phyloP scores from a whole-genome alignment of 2,329 filamentous ascomycete genomes.

The Ophiostoma quercus region DNA sequence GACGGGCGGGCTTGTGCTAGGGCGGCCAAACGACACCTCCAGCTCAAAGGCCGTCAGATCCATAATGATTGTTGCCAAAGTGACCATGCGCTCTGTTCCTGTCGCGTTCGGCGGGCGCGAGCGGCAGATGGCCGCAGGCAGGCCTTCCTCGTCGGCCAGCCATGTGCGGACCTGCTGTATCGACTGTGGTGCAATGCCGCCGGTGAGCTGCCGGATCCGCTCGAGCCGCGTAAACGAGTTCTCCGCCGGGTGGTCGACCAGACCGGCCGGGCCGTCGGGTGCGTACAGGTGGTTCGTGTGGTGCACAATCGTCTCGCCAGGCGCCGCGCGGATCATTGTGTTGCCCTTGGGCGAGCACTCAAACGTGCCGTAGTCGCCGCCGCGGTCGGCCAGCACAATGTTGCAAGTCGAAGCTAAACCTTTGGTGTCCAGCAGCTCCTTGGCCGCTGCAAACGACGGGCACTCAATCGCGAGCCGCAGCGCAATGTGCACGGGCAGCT shows the following conservation, averaged over 20 bases:
- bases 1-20: background rate
- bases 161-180: constrained; percentile 10
- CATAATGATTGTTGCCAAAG: constrained; percentile 21
- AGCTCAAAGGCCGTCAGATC: constrained; percentile 17
- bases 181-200: background rate
- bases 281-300: constrained; percentile 21
- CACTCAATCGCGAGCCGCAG: constrained; percentile 11
- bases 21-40: constrained; percentile 21
- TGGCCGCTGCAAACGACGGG: constrained; percentile 2
- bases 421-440: background rate
- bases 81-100: constrained; percentile 21
- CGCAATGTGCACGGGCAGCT: constrained; percentile 21
- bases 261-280: background rate
- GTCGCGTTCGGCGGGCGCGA: background rate
- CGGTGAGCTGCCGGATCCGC: constrained; percentile 14
- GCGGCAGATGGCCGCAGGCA: constrained; percentile 19
- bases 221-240: constrained; percentile 19
- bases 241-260: constrained; percentile 16
- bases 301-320: background rate
- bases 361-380: constrained; percentile 8
- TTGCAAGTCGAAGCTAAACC: constrained; percentile 16
- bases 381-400: constrained; percentile 17
- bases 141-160: constrained; percentile 16
- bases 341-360: constrained; percentile 20
- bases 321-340: background rate